Conservation (phyloP, 2,329 filamentous ascomycete genomes). For the Thielaviopsis punctulata region DNA sequence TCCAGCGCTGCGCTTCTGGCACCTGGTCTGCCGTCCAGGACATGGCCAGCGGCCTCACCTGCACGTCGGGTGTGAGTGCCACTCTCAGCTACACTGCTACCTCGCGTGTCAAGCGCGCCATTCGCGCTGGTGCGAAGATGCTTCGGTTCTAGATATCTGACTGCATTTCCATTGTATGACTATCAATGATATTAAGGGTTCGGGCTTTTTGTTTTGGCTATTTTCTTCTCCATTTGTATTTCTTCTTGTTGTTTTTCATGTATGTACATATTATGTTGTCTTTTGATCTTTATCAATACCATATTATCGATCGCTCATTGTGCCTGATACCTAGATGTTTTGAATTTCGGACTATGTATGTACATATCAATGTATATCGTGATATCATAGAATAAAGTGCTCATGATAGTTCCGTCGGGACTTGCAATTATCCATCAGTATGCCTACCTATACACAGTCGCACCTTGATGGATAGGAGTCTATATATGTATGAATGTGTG, state of each 20-base stretch:
- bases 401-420: too few species aligned
- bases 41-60: constrained; percentile 30
- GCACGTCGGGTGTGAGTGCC: constrained; percentile 23
- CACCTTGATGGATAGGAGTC: too few species aligned
- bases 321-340: too few species aligned
- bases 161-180: neutral
- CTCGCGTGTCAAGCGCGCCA: constrained; percentile 11
- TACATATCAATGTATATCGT: too few species aligned
- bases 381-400: too few species aligned
- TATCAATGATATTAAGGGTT: neutral
- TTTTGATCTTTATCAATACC: constrained; percentile 4
- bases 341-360: too few species aligned
- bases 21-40: constrained; percentile 27
- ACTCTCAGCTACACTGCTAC: constrained; percentile 13
- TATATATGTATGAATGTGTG: too few species aligned
- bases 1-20: constrained; percentile 38
- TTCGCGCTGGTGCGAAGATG: constrained; percentile 14
- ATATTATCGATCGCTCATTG: too few species aligned
- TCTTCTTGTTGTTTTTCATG: neutral
- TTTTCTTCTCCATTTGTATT: neutral
- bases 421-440: too few species aligned
- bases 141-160: constrained; percentile 6
- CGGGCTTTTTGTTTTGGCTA: neutral
- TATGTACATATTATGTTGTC: neutral
- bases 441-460: too few species aligned